phyloP scores from a whole-genome alignment of 78 protist genomes.

The Dictyostelium purpureum region DNA sequence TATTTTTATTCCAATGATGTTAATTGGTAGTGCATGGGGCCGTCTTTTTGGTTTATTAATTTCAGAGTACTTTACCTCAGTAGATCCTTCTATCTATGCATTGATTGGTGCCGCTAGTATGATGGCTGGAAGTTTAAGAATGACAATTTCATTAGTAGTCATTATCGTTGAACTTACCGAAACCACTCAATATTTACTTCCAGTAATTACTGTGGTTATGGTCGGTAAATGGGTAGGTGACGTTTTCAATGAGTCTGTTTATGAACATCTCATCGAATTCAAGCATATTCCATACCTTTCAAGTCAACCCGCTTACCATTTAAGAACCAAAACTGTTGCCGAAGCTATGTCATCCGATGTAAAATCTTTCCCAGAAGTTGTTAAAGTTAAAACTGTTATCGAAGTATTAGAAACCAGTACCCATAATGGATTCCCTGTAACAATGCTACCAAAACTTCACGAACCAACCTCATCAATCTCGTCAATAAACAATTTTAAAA shows the following conservation, averaged over 20 bases:
- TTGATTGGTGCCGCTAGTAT: conserved; percentile 92
- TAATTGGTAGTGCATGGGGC: conserved; percentile 84
- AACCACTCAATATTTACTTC: conserved; percentile 78
- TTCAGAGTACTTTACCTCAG: not conserved
- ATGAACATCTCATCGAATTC: conserved; percentile 82
- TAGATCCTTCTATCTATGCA: conserved; percentile 86
- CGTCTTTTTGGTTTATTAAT: conserved; percentile 62
- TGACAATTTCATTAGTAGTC: conserved; percentile 91
- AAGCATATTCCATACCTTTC: conserved; percentile 88
- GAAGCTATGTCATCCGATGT: conserved; percentile 71
- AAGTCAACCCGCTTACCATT: conserved; percentile 70
- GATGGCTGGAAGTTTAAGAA: conserved; percentile 92
- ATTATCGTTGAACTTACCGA: conserved; percentile 88
- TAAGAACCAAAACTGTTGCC: conserved; percentile 49
- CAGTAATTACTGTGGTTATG: conserved; percentile 86
- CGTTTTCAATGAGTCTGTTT: conserved; percentile 79
- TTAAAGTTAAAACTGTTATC: not conserved
- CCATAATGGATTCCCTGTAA: conserved; percentile 92
- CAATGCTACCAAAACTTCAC: conserved; percentile 21
- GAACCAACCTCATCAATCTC: not conserved
- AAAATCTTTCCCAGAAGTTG: conserved; percentile 53
- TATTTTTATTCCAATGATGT: conserved; percentile 86
- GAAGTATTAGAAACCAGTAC: conserved; percentile 9
- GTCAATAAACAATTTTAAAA: not conserved
- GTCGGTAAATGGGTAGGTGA: conserved; percentile 86